Base-by-base conservation (phyloP, 2,329 filamentous ascomycete species). In the Albophoma yamanashiensis region DNA sequence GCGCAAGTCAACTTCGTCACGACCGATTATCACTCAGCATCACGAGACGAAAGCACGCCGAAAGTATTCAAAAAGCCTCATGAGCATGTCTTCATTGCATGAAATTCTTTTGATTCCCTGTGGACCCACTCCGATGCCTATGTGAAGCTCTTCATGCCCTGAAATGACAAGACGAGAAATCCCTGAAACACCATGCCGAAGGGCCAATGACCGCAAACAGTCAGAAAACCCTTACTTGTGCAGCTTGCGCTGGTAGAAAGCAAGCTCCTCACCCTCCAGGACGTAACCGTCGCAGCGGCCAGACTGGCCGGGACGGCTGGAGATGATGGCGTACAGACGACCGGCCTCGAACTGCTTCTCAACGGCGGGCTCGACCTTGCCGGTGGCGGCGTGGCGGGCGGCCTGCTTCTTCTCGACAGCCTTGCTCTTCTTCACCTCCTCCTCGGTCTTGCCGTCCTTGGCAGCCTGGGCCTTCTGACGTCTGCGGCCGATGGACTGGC, bases 281-380 rank as follows among this genome's bases (percentile, higher is more conserved):
- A 99, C 88, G 85, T 99, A 99, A 69, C 94, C 94, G 78, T 99
- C 94, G 73, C 85, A 87, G 81, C 94, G 92, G 74, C 94, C 94
- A 77, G 90, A 94, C 89, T 99, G 94, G 73, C 94, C 94, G 69
- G 94, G 94, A 74, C 94, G 87, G 78, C 89, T 94, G 71, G 93
- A 85, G 73, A 99, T 82, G 70, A 97, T 89, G 73, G 94, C 94
- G 81, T 88, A 97, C 71, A 99, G 82, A 81, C 95, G 93, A 86
- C 93, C 92, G 70, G 94, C 93, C 89, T 97, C 94, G 82, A 99
- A 99, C 84, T 99, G 94, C 83, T 90, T 92, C 91, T 99, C 94
- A 67, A 99, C 78, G 68, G 91, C 85, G 68, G 80, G 66, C 81
- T 99, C 94, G 73, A 97, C 91, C 90, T 99, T 99, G 83, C 93